Base-by-base conservation (phyloP, 257 asterid species). In the Rauvolfia tetraphylla region DNA sequence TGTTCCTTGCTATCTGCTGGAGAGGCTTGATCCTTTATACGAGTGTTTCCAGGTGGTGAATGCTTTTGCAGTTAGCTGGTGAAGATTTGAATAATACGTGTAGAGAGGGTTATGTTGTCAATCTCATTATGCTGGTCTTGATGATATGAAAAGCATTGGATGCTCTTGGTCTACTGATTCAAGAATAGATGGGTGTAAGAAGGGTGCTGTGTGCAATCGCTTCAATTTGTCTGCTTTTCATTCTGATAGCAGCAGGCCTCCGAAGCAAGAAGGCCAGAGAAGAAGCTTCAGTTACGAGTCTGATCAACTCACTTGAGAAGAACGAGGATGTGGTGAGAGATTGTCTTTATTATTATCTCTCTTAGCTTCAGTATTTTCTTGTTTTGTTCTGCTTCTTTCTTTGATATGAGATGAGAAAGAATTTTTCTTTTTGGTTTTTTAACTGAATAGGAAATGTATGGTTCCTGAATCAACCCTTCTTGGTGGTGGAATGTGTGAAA, bases 311-410 rank as follows among this genome's bases (percentile, higher is more conserved):
- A 14, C 84, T 88, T 79, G 77, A 85, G 83, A 81, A 83, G 27
- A 87, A 88, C 71, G 85, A 80, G 75, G 89, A 87, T 67, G 79
- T 80, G 97, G 96, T 92, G 87, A 72, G 54, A 10, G 44, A 63
- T 56, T 85, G 63, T 75, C 78, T 10, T 66, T 72, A n/a, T 78
- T 51, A 17, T 80, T 57, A 25, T 67, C 74, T 68, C 63, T 67
- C 54, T 15, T 68, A 15, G 57, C 69, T 51, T 57, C 9, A 11
- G 17, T 39, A 44, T 6, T 4, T 6, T 23, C 67, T 11, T 62
- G 8, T 61, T 48, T 62, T 22, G 22, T 44, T 17, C 65, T 54
- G 22, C 5, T 12, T 53, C 17, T 39, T 66, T 23, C 22, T 20
- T 77, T 15, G 5, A 14, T 62, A 25, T 6, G 74, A 66, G 42